A percentile compares a stretch with the other conserved stretches of the same genome.
These are phyloP conservation scores for Aristolochia californica DNA, from an alignment of 164 flowering plant species.

Conservation along the genomic window DNA sequence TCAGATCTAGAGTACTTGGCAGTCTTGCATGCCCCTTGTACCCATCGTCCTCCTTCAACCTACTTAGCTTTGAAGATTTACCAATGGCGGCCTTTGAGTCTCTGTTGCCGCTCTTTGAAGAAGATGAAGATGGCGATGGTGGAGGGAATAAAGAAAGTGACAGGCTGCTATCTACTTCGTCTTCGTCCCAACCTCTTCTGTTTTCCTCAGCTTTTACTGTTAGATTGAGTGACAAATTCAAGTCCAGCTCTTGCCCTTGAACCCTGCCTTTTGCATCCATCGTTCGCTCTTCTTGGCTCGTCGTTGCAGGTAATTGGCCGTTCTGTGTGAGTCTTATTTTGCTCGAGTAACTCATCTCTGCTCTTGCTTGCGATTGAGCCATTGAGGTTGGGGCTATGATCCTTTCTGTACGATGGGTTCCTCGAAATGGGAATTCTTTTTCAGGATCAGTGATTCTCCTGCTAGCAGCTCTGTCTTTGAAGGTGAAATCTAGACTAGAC, in stretches of 20 bases:
- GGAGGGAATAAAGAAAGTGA: conserved; percentile 35
- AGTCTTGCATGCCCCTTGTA: conserved; percentile 15
- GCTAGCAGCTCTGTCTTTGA: conserved; percentile 8
- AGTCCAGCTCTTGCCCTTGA: conserved; percentile 26
- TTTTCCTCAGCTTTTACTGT: conserved; percentile 8
- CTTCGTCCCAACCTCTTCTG: conserved; percentile 6
- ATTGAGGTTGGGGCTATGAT: conserved; percentile 5
- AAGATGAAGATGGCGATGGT: background rate
- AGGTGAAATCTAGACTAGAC: conserved; percentile 2
- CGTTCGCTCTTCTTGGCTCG: conserved; percentile 8
- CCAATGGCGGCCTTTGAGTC: background rate
- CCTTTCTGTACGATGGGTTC: conserved; percentile 1
- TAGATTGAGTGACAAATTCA: conserved; percentile 43
- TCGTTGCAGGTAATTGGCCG: background rate
- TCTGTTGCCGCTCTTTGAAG: conserved; percentile 10
- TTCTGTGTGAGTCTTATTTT: conserved; percentile 1
- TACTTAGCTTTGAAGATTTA: conserved; percentile 15
- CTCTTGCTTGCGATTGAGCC: conserved; percentile 9
- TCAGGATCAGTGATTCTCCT: conserved; percentile 1
- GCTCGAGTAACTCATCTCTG: conserved; percentile 1
- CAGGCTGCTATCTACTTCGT: conserved; percentile 20
- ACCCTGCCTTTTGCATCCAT: conserved; percentile 24
- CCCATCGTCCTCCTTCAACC: conserved; percentile 20
- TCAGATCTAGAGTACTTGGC: conserved; percentile 84
- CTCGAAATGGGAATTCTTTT: conserved; percentile 6